Evolutionary conservation across 208 protist species (phyloP).

Genomic region (Acanthamoeba divionensis): DNA sequence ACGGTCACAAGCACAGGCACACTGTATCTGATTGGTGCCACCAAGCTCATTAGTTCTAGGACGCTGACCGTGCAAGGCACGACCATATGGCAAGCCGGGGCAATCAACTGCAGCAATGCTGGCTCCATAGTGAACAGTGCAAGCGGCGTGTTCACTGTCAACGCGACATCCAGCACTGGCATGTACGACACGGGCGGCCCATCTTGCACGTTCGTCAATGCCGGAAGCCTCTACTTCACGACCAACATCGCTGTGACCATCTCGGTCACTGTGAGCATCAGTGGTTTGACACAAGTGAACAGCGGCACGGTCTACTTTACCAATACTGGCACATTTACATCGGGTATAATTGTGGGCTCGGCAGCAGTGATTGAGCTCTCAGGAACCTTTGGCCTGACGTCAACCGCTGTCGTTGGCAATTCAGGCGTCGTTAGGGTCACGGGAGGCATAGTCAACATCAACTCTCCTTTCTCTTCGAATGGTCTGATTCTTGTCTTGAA

Average conservation of each 20-base stretch:
- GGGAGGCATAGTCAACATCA: background rate
- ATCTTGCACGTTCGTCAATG: background rate
- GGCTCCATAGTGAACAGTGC: background rate
- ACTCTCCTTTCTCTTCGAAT: no score
- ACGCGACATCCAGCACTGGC: background rate
- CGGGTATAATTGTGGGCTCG: background rate
- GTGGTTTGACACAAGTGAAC: background rate
- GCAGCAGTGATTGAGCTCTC: background rate
- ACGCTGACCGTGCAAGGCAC: slow-evolving; percentile 16
- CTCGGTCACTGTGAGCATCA: background rate
- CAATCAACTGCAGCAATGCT: background rate
- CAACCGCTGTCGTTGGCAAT: background rate
- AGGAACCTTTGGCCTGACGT: background rate
- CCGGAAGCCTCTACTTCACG: background rate
- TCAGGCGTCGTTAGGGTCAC: background rate
- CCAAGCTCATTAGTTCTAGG: slow-evolving; percentile 3
- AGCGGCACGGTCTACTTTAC: background rate
- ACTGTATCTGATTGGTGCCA: background rate
- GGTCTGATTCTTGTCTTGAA: no score
- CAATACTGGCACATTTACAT: background rate
- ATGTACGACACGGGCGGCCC: background rate
- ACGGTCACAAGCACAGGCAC: background rate
- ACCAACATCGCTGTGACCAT: slow-evolving; percentile 20
- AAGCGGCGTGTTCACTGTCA: background rate
- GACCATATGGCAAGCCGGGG: background rate